A percentile compares a stretch with the other conserved stretches of the same genome.
Evolutionary conservation across 257 asterid genomes (phyloP).

Genomic region (Anisodus tanguticus): DNA sequence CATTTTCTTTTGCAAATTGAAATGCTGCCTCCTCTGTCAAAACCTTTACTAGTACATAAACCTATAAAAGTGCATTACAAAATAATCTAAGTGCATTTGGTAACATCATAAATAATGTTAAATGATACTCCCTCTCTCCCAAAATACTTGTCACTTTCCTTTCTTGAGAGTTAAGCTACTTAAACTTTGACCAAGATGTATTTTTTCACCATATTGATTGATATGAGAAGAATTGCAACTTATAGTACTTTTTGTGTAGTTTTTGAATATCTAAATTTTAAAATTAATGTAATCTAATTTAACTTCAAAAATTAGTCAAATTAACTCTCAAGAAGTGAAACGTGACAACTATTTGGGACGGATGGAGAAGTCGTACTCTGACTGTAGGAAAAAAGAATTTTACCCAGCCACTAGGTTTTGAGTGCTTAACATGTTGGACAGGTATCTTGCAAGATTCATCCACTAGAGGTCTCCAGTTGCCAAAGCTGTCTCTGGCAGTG

Average conservation of each 20-base stretch:
- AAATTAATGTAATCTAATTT: no score
- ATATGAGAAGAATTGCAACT: no score
- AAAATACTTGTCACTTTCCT: neutral
- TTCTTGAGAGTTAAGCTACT: no score
- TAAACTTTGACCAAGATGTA: no score
- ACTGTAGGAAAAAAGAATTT: constrained; percentile 22
- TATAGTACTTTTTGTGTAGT: no score
- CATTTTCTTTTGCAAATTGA: constrained; percentile 65
- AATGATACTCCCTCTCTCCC: neutral
- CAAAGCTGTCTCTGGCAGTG: constrained; percentile 72
- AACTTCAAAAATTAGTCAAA: no score
- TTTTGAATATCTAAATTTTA: no score
- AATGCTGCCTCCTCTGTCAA: constrained; percentile 78
- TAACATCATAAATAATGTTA: neutral
- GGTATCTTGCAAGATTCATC: constrained; percentile 69
- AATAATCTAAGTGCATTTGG: neutral
- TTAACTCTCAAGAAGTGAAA: no score
- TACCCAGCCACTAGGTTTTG: constrained; percentile 77
- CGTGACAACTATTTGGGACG: no score
- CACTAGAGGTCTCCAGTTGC: constrained; percentile 57
- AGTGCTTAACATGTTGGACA: constrained; percentile 1
- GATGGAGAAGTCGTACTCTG: neutral
- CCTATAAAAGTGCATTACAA: constrained; percentile 43
- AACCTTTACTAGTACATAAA: constrained; percentile 68
- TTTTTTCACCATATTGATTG: no score